These are phyloP conservation scores for Salix brachista DNA, from an alignment of 345 rosid species.

Conservation along the genomic window DNA sequence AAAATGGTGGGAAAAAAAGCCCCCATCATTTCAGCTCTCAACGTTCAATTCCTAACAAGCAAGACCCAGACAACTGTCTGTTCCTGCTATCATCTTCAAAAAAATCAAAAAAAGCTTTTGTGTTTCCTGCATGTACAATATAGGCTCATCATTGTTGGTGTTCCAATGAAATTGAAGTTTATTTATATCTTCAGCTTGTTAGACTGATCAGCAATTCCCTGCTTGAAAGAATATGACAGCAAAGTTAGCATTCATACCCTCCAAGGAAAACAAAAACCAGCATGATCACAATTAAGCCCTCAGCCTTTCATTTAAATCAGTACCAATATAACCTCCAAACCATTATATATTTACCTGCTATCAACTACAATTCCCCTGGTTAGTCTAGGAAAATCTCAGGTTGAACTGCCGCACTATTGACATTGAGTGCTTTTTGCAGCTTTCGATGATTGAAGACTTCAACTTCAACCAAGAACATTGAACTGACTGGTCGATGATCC, in stretches of 20 bases:
- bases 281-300: background rate
- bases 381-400: slow-evolving; percentile 56
- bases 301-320: background rate
- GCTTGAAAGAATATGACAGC: background rate
- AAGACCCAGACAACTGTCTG: slow-evolving; percentile 1
- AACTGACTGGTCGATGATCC: slow-evolving; percentile 96
- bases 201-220: slow-evolving; percentile 18
- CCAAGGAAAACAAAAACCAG: background rate
- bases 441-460: slow-evolving; percentile 80
- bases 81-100: background rate
- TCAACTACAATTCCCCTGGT: slow-evolving; percentile 17
- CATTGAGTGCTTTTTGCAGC: slow-evolving; percentile 71
- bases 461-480: slow-evolving; percentile 61
- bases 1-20: background rate
- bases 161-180: background rate
- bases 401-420: slow-evolving; percentile 64
- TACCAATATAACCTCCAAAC: background rate
- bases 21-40: background rate
- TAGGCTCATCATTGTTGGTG: slow-evolving; percentile 8
- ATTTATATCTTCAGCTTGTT: background rate
- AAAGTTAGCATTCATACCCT: background rate
- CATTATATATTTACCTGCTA: slow-evolving; percentile 24
- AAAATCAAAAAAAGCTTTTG: background rate
- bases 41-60: background rate
- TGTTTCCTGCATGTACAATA: slow-evolving; percentile 9